Percentiles rank a stretch among this genome's conserved stretches.
These are phyloP conservation scores for Lasiodiplodia sp. DNA, from an alignment of 2,329 filamentous ascomycete species.

Conservation along the genomic window DNA sequence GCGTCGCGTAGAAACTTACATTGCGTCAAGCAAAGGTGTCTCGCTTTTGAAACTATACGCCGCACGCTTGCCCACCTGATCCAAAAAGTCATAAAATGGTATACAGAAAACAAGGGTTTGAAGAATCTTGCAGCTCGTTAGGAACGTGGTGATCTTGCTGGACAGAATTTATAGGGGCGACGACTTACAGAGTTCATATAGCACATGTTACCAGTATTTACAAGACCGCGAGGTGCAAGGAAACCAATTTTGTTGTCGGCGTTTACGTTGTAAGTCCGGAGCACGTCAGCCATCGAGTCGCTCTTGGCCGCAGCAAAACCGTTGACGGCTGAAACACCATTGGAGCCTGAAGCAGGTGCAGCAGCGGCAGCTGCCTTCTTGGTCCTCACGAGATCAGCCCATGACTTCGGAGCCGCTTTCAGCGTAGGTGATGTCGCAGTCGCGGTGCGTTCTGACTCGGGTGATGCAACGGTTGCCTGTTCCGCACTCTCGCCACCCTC, in stretches of 20 bases:
- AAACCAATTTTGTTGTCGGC: constrained; percentile 75
- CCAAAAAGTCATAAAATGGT: constrained; percentile 93
- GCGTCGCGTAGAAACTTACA: constrained; percentile 65
- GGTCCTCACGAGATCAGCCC: constrained; percentile 71
- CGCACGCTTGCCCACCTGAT: constrained; percentile 83
- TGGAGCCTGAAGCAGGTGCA: constrained; percentile 34
- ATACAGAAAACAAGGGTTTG: constrained; percentile 94
- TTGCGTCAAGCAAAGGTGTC: constrained; percentile 90
- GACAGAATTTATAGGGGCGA: no score
- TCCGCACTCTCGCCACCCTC: constrained; percentile 31
- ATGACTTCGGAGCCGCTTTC: constrained; percentile 66
- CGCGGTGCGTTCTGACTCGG: constrained; percentile 43
- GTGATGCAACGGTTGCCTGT: constrained; percentile 31
- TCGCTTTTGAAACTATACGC: constrained; percentile 94
- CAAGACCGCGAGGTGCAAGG: constrained; percentile 88
- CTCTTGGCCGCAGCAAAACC: constrained; percentile 57
- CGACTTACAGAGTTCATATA: constrained; percentile 97
- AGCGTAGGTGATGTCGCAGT: constrained; percentile 50
- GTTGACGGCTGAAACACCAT: constrained; percentile 44
- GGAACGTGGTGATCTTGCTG: constrained; percentile 31
- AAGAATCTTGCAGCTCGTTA: constrained; percentile 71
- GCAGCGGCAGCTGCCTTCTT: constrained; percentile 49
- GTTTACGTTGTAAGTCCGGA: constrained; percentile 75
- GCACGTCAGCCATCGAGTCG: constrained; percentile 76
- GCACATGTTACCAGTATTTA: constrained; percentile 99